Percentiles rank a stretch among this genome's conserved stretches.
Conservation (phyloP, 768 basidiomycete species). For the Suillus clintonianus region DNA sequence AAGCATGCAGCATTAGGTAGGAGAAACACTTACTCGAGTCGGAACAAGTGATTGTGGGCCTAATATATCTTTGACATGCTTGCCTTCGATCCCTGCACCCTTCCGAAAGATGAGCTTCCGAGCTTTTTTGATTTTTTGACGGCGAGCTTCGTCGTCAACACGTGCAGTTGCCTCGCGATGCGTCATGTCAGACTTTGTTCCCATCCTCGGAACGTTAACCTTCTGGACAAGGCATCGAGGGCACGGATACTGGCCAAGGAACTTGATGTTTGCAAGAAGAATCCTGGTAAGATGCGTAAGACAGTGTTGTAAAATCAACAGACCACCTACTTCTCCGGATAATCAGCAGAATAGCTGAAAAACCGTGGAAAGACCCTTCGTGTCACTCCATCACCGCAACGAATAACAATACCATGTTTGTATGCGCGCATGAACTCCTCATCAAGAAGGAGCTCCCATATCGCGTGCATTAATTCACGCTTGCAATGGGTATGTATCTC, state of each 20-base stretch:
- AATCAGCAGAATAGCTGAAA: conserved; percentile 21
- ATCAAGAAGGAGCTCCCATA: conserved; percentile 13
- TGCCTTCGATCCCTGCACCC: conserved; percentile 4
- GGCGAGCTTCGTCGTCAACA: conserved; percentile 1
- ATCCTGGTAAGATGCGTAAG: conserved; percentile 10
- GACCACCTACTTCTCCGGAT: conserved; percentile 18
- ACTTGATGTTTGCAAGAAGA: conserved; percentile 19
- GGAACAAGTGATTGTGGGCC: conserved; percentile 29
- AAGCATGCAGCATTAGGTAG: not conserved
- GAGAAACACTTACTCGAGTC: conserved; percentile 17
- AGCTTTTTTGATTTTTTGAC: not conserved
- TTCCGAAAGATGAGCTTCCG: not conserved
- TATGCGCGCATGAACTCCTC: conserved; percentile 18
- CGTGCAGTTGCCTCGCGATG: not conserved
- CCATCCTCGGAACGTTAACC: conserved; percentile 13
- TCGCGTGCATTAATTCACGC: conserved; percentile 20
- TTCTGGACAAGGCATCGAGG: conserved; percentile 24
- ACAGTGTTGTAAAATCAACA: too few species aligned
- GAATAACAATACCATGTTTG: conserved; percentile 17
- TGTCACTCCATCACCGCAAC: conserved; percentile 12
- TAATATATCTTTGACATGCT: not conserved
- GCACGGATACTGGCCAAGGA: conserved; percentile 26
- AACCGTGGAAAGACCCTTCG: conserved; percentile 18
- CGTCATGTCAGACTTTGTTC: conserved; percentile 9
- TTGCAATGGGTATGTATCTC: not conserved